Percentiles rank a stretch among this genome's conserved stretches.
phyloP scores from a whole-genome alignment of 768 basidiomycete species.

The Mycena metata region DNA sequence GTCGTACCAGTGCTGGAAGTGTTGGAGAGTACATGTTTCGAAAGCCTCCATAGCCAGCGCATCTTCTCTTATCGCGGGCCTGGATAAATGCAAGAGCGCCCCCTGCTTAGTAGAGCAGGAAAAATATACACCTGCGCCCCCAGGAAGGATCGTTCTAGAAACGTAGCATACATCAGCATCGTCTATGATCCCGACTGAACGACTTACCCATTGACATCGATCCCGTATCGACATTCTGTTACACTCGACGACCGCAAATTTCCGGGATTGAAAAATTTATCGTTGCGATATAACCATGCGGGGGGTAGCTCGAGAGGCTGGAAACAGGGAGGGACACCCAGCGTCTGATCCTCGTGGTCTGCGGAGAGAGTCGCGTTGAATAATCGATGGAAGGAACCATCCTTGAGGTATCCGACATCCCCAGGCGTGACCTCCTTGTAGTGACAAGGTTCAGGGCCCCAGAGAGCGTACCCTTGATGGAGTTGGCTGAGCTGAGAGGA shows the following conservation, averaged over 20 bases:
- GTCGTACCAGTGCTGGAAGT: not conserved
- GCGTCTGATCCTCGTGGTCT: conserved; percentile 20
- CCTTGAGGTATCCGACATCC: conserved; percentile 33
- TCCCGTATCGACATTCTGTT: not conserved
- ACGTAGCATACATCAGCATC: too few species aligned
- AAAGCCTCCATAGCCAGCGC: not conserved
- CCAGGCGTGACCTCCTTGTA: conserved; percentile 25
- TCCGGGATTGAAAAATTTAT: not conserved
- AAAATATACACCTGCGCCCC: too few species aligned
- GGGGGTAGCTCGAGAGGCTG: too few species aligned
- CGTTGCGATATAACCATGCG: too few species aligned
- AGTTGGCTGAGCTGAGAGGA: not conserved
- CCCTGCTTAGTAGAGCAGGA: too few species aligned
- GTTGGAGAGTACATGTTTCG: conserved; percentile 1
- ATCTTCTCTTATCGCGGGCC: not conserved
- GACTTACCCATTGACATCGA: not conserved
- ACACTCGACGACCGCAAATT: conserved; percentile 2
- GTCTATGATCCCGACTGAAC: too few species aligned
- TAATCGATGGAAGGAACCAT: conserved; percentile 30
- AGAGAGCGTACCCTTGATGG: not conserved
- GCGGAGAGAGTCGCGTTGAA: conserved; percentile 34
- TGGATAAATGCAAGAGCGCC: not conserved
- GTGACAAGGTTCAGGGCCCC: conserved; percentile 12
- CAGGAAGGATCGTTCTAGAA: too few species aligned
- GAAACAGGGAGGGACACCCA: not conserved